Evolutionary conservation across 176 grass and related monocot species (phyloP).

Genomic region (Oryza meyeriana): DNA sequence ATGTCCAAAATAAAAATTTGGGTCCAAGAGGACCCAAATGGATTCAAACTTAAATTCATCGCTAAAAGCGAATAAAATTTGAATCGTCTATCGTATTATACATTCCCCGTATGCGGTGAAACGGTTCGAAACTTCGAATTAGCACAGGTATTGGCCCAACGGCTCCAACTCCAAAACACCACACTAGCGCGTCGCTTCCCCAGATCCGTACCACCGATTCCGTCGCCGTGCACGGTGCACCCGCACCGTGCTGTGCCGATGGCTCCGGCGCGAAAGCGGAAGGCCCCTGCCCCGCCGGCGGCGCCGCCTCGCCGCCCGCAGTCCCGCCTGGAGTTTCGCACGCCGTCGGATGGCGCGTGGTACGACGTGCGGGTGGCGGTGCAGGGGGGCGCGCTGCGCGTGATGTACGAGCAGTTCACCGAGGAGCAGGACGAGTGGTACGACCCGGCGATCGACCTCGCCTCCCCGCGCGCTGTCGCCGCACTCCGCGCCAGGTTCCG

Average conservation of each 20-base stretch:
- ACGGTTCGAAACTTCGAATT: too few relatives aligned
- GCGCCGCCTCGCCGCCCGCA: neutral
- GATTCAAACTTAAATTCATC: too few relatives aligned
- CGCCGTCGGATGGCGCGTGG: constrained; percentile 41
- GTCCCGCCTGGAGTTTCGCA: constrained; percentile 24
- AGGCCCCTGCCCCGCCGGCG: neutral
- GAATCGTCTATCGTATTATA: too few relatives aligned
- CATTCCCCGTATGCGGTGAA: too few relatives aligned
- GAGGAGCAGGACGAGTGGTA: constrained; percentile 46
- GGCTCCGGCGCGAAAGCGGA: constrained; percentile 9
- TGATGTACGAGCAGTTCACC: constrained; percentile 44
- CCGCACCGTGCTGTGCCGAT: neutral
- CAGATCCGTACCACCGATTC: too few relatives aligned
- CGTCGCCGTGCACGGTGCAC: too few relatives aligned
- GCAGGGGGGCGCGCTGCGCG: constrained; percentile 32
- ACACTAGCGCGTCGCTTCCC: too few relatives aligned
- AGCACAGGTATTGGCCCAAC: too few relatives aligned
- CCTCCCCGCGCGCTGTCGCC: neutral
- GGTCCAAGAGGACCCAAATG: too few relatives aligned
- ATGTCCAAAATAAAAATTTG: too few relatives aligned
- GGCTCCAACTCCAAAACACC: too few relatives aligned
- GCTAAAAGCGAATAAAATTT: too few relatives aligned
- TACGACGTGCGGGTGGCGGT: constrained; percentile 31
- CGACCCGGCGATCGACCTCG: neutral
- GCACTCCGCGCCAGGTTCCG: constrained; percentile 41